Percentiles rank a stretch among this genome's conserved stretches.
phyloP scores from a whole-genome alignment of 176 grass and related monocot genomes.

The Zizania latifolia region DNA sequence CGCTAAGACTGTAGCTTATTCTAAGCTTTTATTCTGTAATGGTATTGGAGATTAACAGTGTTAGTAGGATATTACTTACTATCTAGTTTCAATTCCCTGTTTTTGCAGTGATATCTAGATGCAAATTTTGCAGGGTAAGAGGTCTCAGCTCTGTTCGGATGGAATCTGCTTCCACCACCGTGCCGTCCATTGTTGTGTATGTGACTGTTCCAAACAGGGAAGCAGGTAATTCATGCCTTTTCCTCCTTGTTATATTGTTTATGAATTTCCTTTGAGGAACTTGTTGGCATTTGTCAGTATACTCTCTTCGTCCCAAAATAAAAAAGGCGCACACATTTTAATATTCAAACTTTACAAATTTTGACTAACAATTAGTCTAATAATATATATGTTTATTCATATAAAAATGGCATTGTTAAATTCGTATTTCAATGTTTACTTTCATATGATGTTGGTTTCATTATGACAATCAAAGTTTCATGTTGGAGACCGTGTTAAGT shows the following conservation, averaged over 20 bases:
- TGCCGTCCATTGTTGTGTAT: conserved; percentile 93
- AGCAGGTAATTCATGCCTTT: conserved; percentile 30
- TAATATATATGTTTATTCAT: too few species aligned
- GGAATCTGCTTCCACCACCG: conserved; percentile 52
- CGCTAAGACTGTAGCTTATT: not conserved
- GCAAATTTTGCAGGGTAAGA: conserved; percentile 31
- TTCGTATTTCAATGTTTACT: too few species aligned
- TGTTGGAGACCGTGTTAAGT: too few species aligned
- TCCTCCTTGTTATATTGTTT: not conserved
- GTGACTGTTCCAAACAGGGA: conserved; percentile 79
- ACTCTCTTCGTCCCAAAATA: too few species aligned
- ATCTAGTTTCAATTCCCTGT: not conserved
- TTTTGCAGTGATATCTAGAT: not conserved
- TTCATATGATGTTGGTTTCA: too few species aligned
- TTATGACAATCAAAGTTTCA: too few species aligned
- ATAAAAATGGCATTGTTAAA: too few species aligned
- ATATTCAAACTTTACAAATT: too few species aligned
- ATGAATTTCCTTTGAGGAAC: not conserved
- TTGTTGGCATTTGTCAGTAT: too few species aligned
- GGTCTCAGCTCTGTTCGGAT: conserved; percentile 55
- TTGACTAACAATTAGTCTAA: too few species aligned
- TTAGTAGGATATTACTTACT: too few species aligned
- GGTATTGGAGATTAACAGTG: not conserved
- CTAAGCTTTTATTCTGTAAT: not conserved
- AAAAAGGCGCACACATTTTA: too few species aligned